Percentiles rank a stretch among this genome's conserved stretches.
phyloP scores from a whole-genome alignment of 2,329 filamentous ascomycete species.

The Pseudogymnoascus sp. region DNA sequence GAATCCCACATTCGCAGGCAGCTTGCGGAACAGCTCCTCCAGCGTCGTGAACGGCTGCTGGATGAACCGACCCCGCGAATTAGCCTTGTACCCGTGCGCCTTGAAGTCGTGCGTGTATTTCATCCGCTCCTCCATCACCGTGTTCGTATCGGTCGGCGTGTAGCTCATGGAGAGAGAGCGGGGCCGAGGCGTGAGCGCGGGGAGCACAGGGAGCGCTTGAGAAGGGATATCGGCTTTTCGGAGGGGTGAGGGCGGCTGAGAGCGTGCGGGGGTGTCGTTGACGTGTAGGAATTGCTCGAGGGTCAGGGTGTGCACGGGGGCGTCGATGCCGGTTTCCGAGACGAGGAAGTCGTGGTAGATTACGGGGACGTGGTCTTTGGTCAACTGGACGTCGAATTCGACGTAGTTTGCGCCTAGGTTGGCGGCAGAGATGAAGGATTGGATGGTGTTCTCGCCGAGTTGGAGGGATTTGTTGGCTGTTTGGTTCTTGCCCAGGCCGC shows the following conservation, averaged over 20 bases:
- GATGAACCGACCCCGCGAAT: conserved; percentile 87
- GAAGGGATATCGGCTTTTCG: conserved; percentile 18
- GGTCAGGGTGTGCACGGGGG: conserved; percentile 88
- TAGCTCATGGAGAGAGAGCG: conserved; percentile 30
- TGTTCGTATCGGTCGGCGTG: conserved; percentile 20
- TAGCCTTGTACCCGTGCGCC: conserved; percentile 89
- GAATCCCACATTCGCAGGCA: conserved; percentile 80
- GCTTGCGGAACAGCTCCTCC: conserved; percentile 80
- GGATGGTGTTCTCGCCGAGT: conserved; percentile 90
- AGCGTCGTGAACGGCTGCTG: conserved; percentile 93
- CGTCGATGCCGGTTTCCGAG: conserved; percentile 94
- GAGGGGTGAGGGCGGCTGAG: conserved; percentile 35
- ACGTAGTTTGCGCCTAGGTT: conserved; percentile 76
- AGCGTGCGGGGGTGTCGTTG: conserved; percentile 39
- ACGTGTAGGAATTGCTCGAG: conserved; percentile 93
- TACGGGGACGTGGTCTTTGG: conserved; percentile 96
- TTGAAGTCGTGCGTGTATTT: conserved; percentile 96
- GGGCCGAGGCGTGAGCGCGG: conserved; percentile 21
- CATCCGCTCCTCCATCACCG: conserved; percentile 65
- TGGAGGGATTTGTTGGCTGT: conserved; percentile 78
- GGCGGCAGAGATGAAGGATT: conserved; percentile 91
- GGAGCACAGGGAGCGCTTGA: conserved; percentile 16
- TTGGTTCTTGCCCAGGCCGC: conserved; percentile 83
- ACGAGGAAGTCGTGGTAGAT: conserved; percentile 99
- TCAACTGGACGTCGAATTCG: conserved; percentile 84